Evolutionary conservation across 208 protist genomes (phyloP), one percentile per base, ranked within the genome.

Genomic region (Wallacemonas sp.): DNA sequence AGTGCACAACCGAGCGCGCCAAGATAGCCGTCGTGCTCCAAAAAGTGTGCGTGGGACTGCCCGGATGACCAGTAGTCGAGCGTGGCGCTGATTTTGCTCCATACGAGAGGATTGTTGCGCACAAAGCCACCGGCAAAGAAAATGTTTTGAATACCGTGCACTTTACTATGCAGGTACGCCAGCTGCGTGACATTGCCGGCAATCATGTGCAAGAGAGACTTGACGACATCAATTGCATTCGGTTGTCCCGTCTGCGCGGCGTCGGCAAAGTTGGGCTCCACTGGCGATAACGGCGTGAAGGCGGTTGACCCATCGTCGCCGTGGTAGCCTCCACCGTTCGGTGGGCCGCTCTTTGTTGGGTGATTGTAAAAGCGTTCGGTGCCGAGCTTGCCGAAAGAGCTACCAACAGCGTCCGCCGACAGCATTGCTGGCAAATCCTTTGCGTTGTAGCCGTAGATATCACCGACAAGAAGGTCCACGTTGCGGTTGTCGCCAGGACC

Each of bases 371-470:
- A 84, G 12, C 82, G 79, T 50, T 93, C 88, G 12, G 86, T 85
- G 12, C 91, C 92, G 24, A 89, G 63, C 63, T 95, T 97, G 6
- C 92, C 92, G 79, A 97, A 97, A 6, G 83, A 87, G 77, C 87
- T 94, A 52, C 85, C 92, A 38, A 97, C 87, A 32, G 76, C 93
- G 41, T 97, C 87, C 12, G 76, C 69, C 4, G 83, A 90, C 21
- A 97, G 83, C 88, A 93, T 94, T 37, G 84, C 85, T 0, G 89
- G 91, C 13, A 96, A 70, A 58, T 94, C 88, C 60, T 90, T 87
- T 12, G 86, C 91, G 71, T 90, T 89, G 81, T 98, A 98, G 45
- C 97, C 98, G 68, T 99, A 99, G 42, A 99, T 99, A 74, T 99
- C 97, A 17, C 97, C 97, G 4, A 99, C 97, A 0, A 98, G 86